Percentiles rank a stretch among this genome's conserved stretches.
These are phyloP conservation scores for Endothia cerciana DNA, from an alignment of 2,329 filamentous ascomycete genomes.

Conservation along the genomic window DNA sequence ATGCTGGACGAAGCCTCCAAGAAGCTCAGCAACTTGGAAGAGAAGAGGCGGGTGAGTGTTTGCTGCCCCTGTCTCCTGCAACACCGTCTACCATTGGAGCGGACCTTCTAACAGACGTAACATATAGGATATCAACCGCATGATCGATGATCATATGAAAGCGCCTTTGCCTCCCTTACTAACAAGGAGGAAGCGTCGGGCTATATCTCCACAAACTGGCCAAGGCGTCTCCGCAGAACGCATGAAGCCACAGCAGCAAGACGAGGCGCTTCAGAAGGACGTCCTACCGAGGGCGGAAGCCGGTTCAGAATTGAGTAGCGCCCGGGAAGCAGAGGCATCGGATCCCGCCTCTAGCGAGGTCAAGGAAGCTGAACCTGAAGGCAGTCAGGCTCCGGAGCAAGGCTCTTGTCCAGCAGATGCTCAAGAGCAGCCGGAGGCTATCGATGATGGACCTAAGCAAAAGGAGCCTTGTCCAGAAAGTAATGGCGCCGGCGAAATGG, in stretches of 20 bases:
- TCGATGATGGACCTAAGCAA: neutral
- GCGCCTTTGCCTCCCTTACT: slow-evolving; percentile 38
- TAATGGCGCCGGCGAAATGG: neutral
- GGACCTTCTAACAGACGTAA: slow-evolving; percentile 13
- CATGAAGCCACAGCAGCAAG: neutral
- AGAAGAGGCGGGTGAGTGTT: slow-evolving; percentile 38
- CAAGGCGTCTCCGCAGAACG: neutral
- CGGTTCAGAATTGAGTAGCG: neutral
- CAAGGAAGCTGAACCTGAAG: neutral
- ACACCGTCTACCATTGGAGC: slow-evolving; percentile 20
- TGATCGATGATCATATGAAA: slow-evolving; percentile 47
- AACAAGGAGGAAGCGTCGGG: slow-evolving; percentile 31
- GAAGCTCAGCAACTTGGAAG: slow-evolving; percentile 40
- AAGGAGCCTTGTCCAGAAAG: neutral
- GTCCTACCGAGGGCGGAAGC: neutral
- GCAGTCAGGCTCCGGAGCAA: neutral
- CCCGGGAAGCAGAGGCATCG: neutral
- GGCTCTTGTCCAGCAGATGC: neutral
- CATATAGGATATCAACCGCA: slow-evolving; percentile 46
- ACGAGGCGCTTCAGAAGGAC: neutral
- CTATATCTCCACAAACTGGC: slow-evolving; percentile 15
- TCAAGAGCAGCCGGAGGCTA: neutral
- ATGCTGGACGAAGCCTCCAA: slow-evolving; percentile 39
- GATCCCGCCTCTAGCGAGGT: neutral
- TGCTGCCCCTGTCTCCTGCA: neutral